Base-by-base conservation (phyloP, 495 filamentous ascomycete species). In the Neurospora intermedia region DNA sequence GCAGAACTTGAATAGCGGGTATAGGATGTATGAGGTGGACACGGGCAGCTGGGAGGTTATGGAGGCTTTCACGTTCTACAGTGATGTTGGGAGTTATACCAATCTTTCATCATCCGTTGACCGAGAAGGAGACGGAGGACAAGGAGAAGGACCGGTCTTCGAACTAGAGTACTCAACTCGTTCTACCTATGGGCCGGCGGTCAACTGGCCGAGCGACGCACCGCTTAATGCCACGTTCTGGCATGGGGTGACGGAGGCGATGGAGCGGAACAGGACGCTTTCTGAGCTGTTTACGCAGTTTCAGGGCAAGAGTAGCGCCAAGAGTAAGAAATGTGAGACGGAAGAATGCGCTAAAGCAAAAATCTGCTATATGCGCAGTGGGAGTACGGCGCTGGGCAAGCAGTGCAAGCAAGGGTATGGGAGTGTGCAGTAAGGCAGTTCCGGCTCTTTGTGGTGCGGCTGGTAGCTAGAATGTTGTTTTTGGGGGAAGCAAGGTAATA, bases 331-430 rank as follows among this genome's bases (percentile, higher is more conserved):
- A 27, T 90, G 88, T 72, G 84, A 82, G 16, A 88, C 78, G 46
- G 75, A 72, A 1, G 84, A 77, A 16, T 90, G 88, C 75, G 81
- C 82, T 23, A 71, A 75, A 59, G 87, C 87, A 2, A 89, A 89
- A 81, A 80, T 90, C 20, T 90, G 88, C 71, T 89, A 90, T 74
- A 89, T 89, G 81, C 78, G 88, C 9, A 86, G 84, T 80, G 88
- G 87, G 1, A 88, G 85, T 77, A 82, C 79, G 35, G 83, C 85
- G 5, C 74, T 89, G 73, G 88, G 87, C 1, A 78, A 75, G 70
- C 73, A 78, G 59, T 89, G 88, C 78, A 81, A 84, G 10, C 84
- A 85, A 73, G 86, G 87, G 75, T 88, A 79, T 75, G 81, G 78
- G 48, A 73, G 75, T 20, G 77, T 77, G 46, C 77, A 79, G 74